Evolutionary conservation across 164 flowering plant species (phyloP).

Genomic region (Magnolia sinica): DNA sequence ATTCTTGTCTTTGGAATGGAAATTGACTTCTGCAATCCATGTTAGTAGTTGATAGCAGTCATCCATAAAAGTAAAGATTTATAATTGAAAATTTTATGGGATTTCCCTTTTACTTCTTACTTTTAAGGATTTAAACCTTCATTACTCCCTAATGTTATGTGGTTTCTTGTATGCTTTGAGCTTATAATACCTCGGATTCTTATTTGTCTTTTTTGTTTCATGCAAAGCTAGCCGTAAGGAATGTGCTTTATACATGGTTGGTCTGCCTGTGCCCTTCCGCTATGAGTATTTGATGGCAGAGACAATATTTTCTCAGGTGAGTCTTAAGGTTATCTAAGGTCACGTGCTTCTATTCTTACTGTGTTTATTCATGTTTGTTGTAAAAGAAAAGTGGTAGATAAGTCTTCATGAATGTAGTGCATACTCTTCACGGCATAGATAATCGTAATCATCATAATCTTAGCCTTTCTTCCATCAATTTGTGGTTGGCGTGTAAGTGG

Average conservation of each 20-base stretch:
- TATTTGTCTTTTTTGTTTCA: conserved; percentile 39
- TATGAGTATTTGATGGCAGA: conserved; percentile 99
- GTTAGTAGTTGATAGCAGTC: background rate
- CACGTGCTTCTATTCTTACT: background rate
- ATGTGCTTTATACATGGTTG: conserved; percentile 89
- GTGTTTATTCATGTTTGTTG: background rate
- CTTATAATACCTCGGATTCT: conserved; percentile 13
- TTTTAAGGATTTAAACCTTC: background rate
- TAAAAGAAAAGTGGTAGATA: too few relatives aligned
- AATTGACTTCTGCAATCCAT: background rate
- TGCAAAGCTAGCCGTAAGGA: conserved; percentile 99
- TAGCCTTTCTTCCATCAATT: too few relatives aligned
- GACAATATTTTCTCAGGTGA: conserved; percentile 96
- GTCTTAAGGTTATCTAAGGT: background rate
- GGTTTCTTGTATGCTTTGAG: background rate
- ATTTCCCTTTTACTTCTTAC: background rate
- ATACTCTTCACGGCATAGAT: too few relatives aligned
- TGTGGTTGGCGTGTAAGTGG: too few relatives aligned
- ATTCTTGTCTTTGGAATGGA: background rate
- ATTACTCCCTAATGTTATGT: background rate
- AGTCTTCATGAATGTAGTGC: too few relatives aligned
- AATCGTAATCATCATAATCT: too few relatives aligned
- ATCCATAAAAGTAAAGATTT: background rate
- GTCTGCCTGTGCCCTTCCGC: conserved; percentile 92
- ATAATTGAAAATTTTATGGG: background rate